A percentile compares a stretch with the other conserved stretches of the same genome.
phyloP scores from a whole-genome alignment of 2,329 filamentous ascomycete genomes.

The Colletotrichum melonis region DNA sequence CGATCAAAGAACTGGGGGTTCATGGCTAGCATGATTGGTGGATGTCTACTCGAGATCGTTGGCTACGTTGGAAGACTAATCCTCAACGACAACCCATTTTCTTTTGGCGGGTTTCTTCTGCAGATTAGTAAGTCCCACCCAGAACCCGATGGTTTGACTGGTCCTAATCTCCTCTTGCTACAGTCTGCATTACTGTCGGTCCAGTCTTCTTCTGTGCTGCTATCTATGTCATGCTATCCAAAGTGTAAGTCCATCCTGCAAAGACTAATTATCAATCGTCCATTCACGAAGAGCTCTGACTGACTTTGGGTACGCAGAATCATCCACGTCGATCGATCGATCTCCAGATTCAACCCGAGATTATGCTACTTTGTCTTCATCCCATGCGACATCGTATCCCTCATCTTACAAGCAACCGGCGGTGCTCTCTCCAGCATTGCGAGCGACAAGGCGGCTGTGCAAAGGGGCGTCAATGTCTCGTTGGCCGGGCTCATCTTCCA shows the following conservation, averaged over 20 bases:
- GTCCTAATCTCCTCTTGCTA: slow-evolving; percentile 38
- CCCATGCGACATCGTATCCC: slow-evolving; percentile 62
- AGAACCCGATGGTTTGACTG: too few species aligned
- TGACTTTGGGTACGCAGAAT: slow-evolving; percentile 27
- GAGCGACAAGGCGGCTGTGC: slow-evolving; percentile 34
- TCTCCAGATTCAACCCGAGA: slow-evolving; percentile 44
- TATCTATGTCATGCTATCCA: slow-evolving; percentile 42
- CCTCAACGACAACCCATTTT: slow-evolving; percentile 67
- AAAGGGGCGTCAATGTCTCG: slow-evolving; percentile 59
- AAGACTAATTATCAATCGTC: too few species aligned
- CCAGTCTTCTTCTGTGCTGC: slow-evolving; percentile 43
- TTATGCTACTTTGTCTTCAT: slow-evolving; percentile 52
- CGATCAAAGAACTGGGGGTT: slow-evolving; percentile 56
- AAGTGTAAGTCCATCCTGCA: slow-evolving; percentile 41
- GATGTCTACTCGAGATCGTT: slow-evolving; percentile 67
- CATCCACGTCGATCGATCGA: slow-evolving; percentile 39
- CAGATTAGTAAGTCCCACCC: slow-evolving; percentile 59
- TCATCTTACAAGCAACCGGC: slow-evolving; percentile 64
- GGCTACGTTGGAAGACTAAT: slow-evolving; percentile 71
- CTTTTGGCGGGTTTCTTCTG: slow-evolving; percentile 68
- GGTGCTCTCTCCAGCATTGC: slow-evolving; percentile 54
- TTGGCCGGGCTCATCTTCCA: slow-evolving; percentile 64
- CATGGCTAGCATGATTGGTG: slow-evolving; percentile 61
- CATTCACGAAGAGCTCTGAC: not conserved
- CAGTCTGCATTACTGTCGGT: slow-evolving; percentile 46